Evolutionary conservation across 495 filamentous ascomycete species (phyloP), one percentile per base, ranked within the genome.

Genomic region (Rostrohypoxylon terebratum): DNA sequence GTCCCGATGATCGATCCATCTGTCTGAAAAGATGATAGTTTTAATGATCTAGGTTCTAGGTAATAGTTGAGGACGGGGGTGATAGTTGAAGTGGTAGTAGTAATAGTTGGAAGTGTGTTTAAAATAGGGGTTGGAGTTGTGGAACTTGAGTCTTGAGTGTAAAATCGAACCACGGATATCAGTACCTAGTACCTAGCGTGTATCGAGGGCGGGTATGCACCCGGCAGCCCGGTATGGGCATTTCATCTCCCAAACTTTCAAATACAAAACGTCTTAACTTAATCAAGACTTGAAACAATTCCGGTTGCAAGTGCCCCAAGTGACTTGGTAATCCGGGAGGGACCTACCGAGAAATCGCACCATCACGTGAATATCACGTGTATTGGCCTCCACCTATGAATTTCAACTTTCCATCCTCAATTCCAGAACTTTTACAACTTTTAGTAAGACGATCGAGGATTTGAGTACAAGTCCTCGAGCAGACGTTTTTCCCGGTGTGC

Each of bases 291-390:
- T 62, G 16, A 60, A 60, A 3, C n/a, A 13, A 11, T 60, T 62
- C 16, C 34, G 20, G 25, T 23, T n/a, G n/a, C n/a, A n/a, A n/a
- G n/a, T n/a, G n/a, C n/a, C n/a, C 16, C 14, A 48, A 62, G 23
- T 25, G 0, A 48, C 28, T 23, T 59, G 20, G 42, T n/a, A 38
- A 4, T 34, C 40, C 16, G 9, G 55, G 44, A 21, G 59, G 54
- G 54, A 57, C 40, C 50, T 34, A 25, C 63, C 63, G 28, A 34
- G 28, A 63, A 58, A 67, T 64, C 63, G 54, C 42, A 67, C 57
- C 62, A 74, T 75, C 73, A 75, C 73, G 73, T 75, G 73, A 63
- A 51, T 45, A 25, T 73, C 73, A 75, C 69, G 73, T 75, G 73
- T 36, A 28, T 0, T n/a, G 20, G 20, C 73, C 69, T 75, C 73